Evolutionary conservation across 2,329 filamentous ascomycete species (phyloP).

Genomic region (Diaporthe sp.): DNA sequence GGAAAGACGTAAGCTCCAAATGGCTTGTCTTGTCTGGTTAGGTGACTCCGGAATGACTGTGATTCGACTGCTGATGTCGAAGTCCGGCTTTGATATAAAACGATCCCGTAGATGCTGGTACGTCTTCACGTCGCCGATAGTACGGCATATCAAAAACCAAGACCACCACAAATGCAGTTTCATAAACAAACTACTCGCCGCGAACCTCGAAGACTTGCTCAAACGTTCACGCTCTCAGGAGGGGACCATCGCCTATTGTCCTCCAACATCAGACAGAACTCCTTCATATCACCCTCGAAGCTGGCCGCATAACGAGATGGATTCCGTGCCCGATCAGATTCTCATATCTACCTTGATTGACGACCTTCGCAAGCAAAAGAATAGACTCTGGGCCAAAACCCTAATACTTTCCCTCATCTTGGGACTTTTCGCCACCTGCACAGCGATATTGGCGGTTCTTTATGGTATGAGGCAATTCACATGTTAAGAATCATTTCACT

Average conservation of each 20-base stretch:
- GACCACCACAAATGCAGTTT: not conserved
- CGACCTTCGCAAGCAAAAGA: not conserved
- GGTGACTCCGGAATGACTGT: not conserved
- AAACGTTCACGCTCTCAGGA: not conserved
- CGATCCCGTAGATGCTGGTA: too few species aligned
- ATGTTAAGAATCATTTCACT: not conserved
- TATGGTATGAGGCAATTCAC: not conserved
- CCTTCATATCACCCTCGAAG: not conserved
- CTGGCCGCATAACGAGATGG: not conserved
- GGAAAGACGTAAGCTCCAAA: not conserved
- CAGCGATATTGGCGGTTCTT: not conserved
- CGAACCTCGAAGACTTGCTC: not conserved
- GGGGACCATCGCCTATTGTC: not conserved
- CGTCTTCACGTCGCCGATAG: not conserved
- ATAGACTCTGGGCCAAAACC: not conserved
- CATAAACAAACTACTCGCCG: not conserved
- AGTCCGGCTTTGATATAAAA: not conserved
- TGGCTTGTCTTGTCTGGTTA: not conserved
- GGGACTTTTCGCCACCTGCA: not conserved
- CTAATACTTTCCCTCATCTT: not conserved
- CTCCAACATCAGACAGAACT: not conserved
- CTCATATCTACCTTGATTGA: not conserved
- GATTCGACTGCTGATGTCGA: not conserved
- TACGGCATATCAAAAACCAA: not conserved
- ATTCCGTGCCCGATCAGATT: not conserved